Base-by-base conservation (phyloP, 345 rosid genomes). In the Acer saccharum region DNA sequence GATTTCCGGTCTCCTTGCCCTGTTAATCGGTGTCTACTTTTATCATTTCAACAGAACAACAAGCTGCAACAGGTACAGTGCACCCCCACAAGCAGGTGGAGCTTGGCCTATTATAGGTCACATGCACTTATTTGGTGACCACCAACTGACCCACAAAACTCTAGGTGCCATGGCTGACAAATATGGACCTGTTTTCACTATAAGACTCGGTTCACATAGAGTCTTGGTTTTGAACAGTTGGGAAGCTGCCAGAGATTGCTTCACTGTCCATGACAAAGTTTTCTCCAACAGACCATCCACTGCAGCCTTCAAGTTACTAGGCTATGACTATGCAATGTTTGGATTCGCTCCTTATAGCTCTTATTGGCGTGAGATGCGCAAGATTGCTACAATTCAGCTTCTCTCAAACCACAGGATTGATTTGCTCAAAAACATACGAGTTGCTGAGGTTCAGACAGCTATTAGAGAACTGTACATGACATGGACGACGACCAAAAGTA, bases 301-400 rank as follows among this genome's bases (percentile, higher is more conserved):
- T 11, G 58, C 69, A 3, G 77, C 69, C n/a, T 18, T 50, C 9
- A 52, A 71, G 32, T 68, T 77, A 20, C 23, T 83, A 10, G 88
- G 84, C 57, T 76, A 71, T 72, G 65, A 85, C 73, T 67, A 20
- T 60, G 80, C 82, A 35, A 78, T 44, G 55, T 78, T 81, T n/a
- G 87, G 74, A 21, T 81, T 81, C 18, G 27, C 61, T 3, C 87
- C 86, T 13, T 77, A 83, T 39, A 65, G 84, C 1, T 65, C 81
- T 23, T 86, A 78, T 68, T 84, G 86, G 87, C 80, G 89, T 0
- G 76, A 84, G 62, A 72, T 84, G 75, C 77, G 85, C 20, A 86
- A 82, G 52, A 69, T 88, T 14, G 46, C 73, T 10, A 77, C 75
- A 9, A 7, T 13, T 3, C 80, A 81, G 76, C 78, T 85, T 11